Conservation (phyloP, 2,329 filamentous ascomycete genomes). For the Penicillium sp. region DNA sequence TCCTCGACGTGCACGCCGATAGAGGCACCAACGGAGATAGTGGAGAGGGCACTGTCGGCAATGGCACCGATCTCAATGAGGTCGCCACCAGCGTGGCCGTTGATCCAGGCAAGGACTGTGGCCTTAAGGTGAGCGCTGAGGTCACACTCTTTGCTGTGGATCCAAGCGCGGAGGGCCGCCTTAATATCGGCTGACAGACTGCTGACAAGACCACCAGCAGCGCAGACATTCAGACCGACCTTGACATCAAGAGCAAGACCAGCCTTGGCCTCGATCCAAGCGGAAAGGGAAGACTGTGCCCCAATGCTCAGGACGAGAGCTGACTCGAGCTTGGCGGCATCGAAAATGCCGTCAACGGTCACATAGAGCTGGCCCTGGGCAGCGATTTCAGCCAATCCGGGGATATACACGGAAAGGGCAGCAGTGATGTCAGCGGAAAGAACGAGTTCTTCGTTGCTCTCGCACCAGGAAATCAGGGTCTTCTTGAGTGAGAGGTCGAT, state of each 20-base stretch:
- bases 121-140: constrained; percentile 32
- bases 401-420: constrained; percentile 36
- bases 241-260: constrained; percentile 31
- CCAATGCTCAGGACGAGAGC: constrained; percentile 33
- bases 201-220: constrained; percentile 33
- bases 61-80: constrained; percentile 31
- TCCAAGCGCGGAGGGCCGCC: constrained; percentile 32
- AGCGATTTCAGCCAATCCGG: constrained; percentile 34
- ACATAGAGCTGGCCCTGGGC: constrained; percentile 39
- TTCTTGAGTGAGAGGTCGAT: constrained; percentile 31
- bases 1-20: constrained; percentile 31
- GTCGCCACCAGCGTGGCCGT: constrained; percentile 29
- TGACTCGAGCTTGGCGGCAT: constrained; percentile 26
- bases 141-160: constrained; percentile 28
- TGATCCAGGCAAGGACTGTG: constrained; percentile 34
- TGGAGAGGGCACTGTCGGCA: constrained; percentile 29
- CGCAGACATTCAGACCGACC: constrained; percentile 36
- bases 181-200: constrained; percentile 35
- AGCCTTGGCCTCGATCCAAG: constrained; percentile 28
- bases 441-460: constrained; percentile 25
- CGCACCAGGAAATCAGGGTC: constrained; percentile 34
- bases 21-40: constrained; percentile 36
- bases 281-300: constrained; percentile 29
- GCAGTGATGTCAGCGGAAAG: constrained; percentile 31
- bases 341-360: constrained; percentile 38